Conservation (phyloP, 2,329 filamentous ascomycete species). For the Monosporascus sp. region DNA sequence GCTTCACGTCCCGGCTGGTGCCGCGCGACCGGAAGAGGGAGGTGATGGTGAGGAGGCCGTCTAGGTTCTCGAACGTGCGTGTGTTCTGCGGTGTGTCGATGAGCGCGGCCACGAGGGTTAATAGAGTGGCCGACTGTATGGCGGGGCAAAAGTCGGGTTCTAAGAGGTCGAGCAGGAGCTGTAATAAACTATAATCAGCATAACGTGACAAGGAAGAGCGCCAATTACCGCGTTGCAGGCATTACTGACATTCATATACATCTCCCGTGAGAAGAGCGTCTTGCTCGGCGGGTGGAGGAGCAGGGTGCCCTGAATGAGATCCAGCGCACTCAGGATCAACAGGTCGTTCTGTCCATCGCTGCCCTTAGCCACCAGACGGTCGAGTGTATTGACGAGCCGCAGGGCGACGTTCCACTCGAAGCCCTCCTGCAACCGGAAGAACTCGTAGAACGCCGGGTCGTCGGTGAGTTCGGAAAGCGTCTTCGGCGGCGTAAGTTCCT, state of each 20-base stretch:
- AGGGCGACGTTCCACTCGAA: constrained; percentile 97
- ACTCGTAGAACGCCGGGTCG: constrained; percentile 89
- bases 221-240: too few relatives aligned
- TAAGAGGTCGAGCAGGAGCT: constrained; percentile 88
- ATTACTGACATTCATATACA: constrained; percentile 79
- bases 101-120: constrained; percentile 84
- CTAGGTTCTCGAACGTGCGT: constrained; percentile 84
- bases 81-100: constrained; percentile 84
- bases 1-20: constrained; percentile 83
- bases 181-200: neutral
- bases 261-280: constrained; percentile 78
- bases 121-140: constrained; percentile 83
- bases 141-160: constrained; percentile 87
- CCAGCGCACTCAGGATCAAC: constrained; percentile 80
- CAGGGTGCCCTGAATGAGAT: constrained; percentile 82
- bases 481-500: constrained; percentile 46
- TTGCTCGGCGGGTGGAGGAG: constrained; percentile 88
- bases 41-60: constrained; percentile 86
- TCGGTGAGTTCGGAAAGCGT: constrained; percentile 64
- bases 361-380: constrained; percentile 77
- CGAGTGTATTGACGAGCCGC: constrained; percentile 78
- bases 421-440: constrained; percentile 93
- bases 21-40: constrained; percentile 86
- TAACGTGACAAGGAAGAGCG: neutral
- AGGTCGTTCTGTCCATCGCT: constrained; percentile 80